A percentile compares a stretch with the other conserved stretches of the same genome.
Conservation (phyloP, 345 rosid genomes). For the Syzygium jambos region DNA sequence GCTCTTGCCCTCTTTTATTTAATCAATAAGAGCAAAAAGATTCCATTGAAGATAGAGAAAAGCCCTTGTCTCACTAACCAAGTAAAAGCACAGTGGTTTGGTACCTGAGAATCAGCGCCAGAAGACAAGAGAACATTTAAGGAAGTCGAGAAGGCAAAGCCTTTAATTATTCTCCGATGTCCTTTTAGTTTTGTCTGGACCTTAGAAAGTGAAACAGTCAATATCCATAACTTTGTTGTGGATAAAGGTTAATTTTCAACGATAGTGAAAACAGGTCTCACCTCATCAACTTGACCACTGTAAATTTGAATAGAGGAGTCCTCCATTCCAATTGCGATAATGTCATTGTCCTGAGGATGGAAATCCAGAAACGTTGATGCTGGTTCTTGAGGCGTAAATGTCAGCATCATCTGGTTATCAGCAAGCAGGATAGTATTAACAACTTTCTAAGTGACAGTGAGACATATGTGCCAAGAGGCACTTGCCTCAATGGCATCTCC, state of each 20-base stretch:
- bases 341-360: conserved; percentile 76
- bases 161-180: conserved; percentile 76
- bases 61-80: not conserved
- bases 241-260: not conserved
- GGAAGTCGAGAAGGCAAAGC: conserved; percentile 63
- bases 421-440: not conserved
- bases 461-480: not conserved
- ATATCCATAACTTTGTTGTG: accelerated
- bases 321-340: conserved; percentile 83
- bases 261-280: conserved; percentile 1
- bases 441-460: not conserved
- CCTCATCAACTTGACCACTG: conserved; percentile 73
- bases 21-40: not conserved
- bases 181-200: conserved; percentile 37
- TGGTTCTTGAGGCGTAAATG: conserved; percentile 74
- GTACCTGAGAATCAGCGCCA: conserved; percentile 74
- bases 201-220: not conserved
- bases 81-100: not conserved
- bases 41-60: not conserved
- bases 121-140: conserved; percentile 46
- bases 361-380: conserved; percentile 81
- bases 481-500: not conserved
- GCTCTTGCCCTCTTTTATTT: not conserved
- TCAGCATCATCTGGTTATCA: conserved; percentile 44
- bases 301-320: conserved; percentile 63